Conservation (phyloP, 2,329 filamentous ascomycete species). For the Rhynchosporium agropyri region DNA sequence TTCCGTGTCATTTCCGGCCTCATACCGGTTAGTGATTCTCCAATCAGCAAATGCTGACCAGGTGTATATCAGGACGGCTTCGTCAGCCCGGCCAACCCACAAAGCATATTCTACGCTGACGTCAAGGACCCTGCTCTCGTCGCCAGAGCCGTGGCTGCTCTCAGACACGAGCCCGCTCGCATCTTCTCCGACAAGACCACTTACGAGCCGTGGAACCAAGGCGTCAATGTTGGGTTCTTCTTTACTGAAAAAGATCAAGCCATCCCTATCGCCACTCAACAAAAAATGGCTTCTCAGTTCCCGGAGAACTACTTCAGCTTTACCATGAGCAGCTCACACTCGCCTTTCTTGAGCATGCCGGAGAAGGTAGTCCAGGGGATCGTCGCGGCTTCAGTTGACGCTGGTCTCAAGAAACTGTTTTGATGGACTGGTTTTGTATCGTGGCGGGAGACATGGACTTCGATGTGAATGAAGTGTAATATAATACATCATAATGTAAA, state of each 20-base stretch:
- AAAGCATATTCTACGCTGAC: background rate
- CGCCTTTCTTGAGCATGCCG: slow-evolving; percentile 4
- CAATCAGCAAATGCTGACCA: background rate
- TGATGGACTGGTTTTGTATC: background rate
- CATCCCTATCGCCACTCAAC: background rate
- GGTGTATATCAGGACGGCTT: background rate
- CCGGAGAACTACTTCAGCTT: background rate
- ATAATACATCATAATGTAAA: too few relatives aligned
- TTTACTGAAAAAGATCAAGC: background rate
- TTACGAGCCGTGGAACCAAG: background rate
- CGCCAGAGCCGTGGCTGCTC: background rate
- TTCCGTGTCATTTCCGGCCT: background rate
- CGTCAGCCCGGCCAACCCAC: background rate
- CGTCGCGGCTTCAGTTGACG: background rate
- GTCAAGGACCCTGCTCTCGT: background rate
- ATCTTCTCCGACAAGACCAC: slow-evolving; percentile 1
- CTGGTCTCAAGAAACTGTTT: background rate
- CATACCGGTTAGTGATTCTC: background rate
- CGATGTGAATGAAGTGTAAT: too few relatives aligned
- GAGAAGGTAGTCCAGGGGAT: background rate
- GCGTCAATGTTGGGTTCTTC: background rate
- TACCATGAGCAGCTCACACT: slow-evolving; percentile 4
- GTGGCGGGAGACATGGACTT: background rate
- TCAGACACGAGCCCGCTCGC: background rate
- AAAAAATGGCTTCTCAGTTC: background rate